phyloP scores from a whole-genome alignment of 495 filamentous ascomycete species.

The Antarctomyces pellizariae region DNA sequence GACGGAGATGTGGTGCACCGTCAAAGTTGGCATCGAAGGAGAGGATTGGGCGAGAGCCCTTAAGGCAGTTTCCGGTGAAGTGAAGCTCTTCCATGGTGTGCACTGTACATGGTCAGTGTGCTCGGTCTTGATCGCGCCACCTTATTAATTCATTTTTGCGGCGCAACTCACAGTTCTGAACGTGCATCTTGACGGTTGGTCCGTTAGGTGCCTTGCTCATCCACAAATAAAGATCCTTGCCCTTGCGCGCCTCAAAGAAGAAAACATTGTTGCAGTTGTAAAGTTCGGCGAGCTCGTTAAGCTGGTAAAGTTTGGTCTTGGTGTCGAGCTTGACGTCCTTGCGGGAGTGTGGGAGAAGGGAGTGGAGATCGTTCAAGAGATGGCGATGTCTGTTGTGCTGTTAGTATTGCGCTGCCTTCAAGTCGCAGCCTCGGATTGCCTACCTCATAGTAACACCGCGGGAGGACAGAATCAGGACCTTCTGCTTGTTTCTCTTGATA shows the following conservation, averaged over 20 bases:
- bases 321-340: constrained; percentile 95
- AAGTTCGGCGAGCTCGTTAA: constrained; percentile 91
- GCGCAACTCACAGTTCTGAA: constrained; percentile 31
- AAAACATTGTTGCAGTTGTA: constrained; percentile 98
- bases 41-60: constrained; percentile 82
- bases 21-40: constrained; percentile 82
- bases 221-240: constrained; percentile 86
- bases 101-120: constrained; percentile 20
- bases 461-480: constrained; percentile 73
- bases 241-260: constrained; percentile 91
- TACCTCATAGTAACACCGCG: constrained; percentile 78
- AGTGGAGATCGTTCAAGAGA: constrained; percentile 70
- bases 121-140: not conserved
- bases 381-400: constrained; percentile 50
- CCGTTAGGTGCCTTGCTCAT: constrained; percentile 86
- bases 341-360: constrained; percentile 71
- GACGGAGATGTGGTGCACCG: constrained; percentile 37
- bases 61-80: constrained; percentile 90
- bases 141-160: not conserved
- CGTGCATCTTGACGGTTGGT: constrained; percentile 69
- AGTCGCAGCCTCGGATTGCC: constrained; percentile 5
- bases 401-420: constrained; percentile 1
- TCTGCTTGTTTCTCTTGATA: constrained; percentile 39
- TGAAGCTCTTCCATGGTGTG: constrained; percentile 93
- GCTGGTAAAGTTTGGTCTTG: constrained; percentile 76